Conservation (phyloP, 2,329 filamentous ascomycete genomes). For the Fonsecaea nubica region DNA sequence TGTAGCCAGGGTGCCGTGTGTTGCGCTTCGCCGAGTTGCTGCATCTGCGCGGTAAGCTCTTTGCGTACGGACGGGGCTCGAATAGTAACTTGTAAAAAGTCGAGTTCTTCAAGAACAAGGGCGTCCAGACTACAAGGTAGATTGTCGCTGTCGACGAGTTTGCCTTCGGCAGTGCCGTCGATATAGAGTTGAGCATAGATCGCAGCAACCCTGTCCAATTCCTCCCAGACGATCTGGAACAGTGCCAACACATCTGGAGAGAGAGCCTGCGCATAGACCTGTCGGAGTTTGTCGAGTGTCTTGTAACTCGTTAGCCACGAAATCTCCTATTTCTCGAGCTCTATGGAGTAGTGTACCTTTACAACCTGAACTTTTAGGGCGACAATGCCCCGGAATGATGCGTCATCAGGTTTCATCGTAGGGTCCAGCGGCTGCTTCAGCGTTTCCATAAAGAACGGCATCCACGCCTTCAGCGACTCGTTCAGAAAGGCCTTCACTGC, state of each 20-base stretch:
- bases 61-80: slow-evolving; percentile 86
- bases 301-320: slow-evolving; percentile 47
- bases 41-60: slow-evolving; percentile 82
- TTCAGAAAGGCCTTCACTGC: slow-evolving; percentile 90
- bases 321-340: not conserved
- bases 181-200: slow-evolving; percentile 86
- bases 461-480: slow-evolving; percentile 81
- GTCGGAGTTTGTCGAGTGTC: slow-evolving; percentile 86
- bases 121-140: slow-evolving; percentile 96
- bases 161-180: slow-evolving; percentile 80
- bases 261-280: slow-evolving; percentile 80
- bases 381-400: slow-evolving; percentile 78
- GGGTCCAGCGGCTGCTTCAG: slow-evolving; percentile 75
- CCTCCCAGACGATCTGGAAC: slow-evolving; percentile 88
- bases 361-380: slow-evolving; percentile 92
- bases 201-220: slow-evolving; percentile 74
- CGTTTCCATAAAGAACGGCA: slow-evolving; percentile 82
- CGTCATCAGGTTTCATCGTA: slow-evolving; percentile 45
- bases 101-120: slow-evolving; percentile 88
- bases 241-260: slow-evolving; percentile 80
- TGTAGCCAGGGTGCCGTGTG: slow-evolving; percentile 79
- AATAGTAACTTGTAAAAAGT: slow-evolving; percentile 91
- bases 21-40: slow-evolving; percentile 63
- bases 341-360: slow-evolving; percentile 59
- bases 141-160: slow-evolving; percentile 78